phyloP scores from a whole-genome alignment of 2,329 filamentous ascomycete species.

The Ceratocystis albifundus region DNA sequence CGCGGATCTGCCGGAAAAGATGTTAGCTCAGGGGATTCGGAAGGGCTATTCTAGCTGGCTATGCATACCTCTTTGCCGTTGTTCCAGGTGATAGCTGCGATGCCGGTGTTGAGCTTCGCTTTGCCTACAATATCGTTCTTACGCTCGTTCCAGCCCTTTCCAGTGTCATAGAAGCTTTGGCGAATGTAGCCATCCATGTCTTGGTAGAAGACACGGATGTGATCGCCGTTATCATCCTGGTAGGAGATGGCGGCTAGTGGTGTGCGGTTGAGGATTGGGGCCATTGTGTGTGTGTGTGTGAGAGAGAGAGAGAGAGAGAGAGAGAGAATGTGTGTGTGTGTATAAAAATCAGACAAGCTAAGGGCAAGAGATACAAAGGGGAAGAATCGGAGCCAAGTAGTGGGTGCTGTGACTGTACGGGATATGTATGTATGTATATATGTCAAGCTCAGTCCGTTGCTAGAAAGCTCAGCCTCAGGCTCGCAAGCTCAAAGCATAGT shows the following conservation, averaged over 20 bases:
- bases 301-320: too few relatives aligned
- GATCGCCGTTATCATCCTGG: slow-evolving; percentile 23
- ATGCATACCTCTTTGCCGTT: slow-evolving; percentile 21
- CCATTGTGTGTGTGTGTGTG: slow-evolving; percentile 10
- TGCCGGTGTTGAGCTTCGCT: slow-evolving; percentile 22
- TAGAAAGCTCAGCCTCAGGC: slow-evolving; percentile 1
- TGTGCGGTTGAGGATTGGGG: slow-evolving; percentile 21
- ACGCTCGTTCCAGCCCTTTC: slow-evolving; percentile 23
- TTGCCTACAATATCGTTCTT: slow-evolving; percentile 21
- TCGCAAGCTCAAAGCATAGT: not conserved
- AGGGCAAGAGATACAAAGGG: not conserved
- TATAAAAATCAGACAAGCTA: not conserved
- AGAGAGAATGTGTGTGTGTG: not conserved
- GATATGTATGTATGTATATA: not conserved
- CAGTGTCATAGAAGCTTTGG: slow-evolving; percentile 22
- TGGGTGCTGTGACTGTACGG: not conserved
- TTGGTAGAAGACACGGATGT: slow-evolving; percentile 23
- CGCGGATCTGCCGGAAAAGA: slow-evolving; percentile 16
- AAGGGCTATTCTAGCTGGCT: not conserved
- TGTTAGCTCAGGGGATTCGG: not conserved
- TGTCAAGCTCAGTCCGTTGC: not conserved
- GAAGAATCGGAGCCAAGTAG: not conserved
- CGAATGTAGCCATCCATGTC: slow-evolving; percentile 23
- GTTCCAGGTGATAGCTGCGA: slow-evolving; percentile 23
- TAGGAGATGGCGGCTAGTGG: slow-evolving; percentile 22